These are phyloP conservation scores for Nigrospora osmanthi DNA, from an alignment of 2,329 filamentous ascomycete genomes.

Conservation along the genomic window DNA sequence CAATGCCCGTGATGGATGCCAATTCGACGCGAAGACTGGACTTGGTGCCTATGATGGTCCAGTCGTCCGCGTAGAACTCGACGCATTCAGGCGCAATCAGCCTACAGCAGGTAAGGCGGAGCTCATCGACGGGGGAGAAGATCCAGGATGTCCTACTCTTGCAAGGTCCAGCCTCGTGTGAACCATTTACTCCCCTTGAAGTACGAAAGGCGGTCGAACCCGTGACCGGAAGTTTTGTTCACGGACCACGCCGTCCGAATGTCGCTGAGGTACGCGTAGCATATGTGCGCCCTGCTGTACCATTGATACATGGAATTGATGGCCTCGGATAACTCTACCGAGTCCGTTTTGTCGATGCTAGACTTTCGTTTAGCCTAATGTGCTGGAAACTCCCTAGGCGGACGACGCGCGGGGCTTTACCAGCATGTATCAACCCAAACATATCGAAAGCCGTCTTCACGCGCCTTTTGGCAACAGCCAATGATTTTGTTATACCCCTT, in stretches of 20 bases:
- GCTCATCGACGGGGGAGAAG: no score
- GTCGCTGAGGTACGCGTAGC: neutral
- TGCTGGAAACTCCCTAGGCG: no score
- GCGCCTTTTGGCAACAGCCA: neutral
- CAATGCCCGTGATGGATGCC: neutral
- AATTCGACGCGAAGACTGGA: neutral
- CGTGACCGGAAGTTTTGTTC: neutral
- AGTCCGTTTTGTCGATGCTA: neutral
- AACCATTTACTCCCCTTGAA: neutral
- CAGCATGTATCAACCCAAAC: slow-evolving; percentile 2
- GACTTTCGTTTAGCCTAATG: no score
- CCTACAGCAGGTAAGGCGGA: no score
- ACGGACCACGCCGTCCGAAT: neutral
- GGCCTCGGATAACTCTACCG: neutral
- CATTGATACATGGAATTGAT: neutral
- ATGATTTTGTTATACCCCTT: slow-evolving; percentile 2
- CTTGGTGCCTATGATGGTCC: neutral
- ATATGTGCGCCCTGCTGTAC: neutral
- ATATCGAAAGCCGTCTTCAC: neutral
- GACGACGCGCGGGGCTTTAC: no score
- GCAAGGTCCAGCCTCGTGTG: neutral
- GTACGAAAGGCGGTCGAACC: neutral
- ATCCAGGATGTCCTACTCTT: neutral
- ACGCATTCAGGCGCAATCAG: neutral
- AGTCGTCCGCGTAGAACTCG: neutral